These are phyloP conservation scores for Lathyrus sativus DNA, from an alignment of 306 rosid genomes.

Conservation along the genomic window DNA sequence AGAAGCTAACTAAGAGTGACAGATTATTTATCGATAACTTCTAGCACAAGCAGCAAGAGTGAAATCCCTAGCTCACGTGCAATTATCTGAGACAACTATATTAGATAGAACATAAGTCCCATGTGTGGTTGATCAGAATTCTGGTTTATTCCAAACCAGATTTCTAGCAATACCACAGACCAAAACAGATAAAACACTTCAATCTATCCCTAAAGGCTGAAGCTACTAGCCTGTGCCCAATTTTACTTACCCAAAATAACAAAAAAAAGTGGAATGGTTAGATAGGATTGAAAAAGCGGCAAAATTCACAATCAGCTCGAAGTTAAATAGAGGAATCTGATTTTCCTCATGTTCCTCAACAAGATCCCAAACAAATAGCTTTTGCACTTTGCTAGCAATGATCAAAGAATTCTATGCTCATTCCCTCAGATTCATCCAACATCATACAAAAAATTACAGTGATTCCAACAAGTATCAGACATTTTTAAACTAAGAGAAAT, in stretches of 20 bases:
- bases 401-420: not conserved
- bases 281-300: not conserved
- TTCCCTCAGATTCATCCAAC: slow-evolving; percentile 6
- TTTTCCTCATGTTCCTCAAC: not conserved
- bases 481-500: not conserved
- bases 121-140: not conserved
- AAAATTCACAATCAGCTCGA: not conserved
- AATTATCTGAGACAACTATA: slow-evolving; percentile 2
- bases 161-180: not conserved
- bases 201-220: not conserved
- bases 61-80: not conserved
- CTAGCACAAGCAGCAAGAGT: not conserved
- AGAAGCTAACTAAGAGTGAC: not conserved
- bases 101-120: not conserved
- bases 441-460: not conserved
- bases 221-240: not conserved
- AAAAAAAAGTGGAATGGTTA: not conserved
- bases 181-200: not conserved
- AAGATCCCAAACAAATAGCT: not conserved
- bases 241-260: not conserved
- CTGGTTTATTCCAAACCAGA: not conserved
- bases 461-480: not conserved
- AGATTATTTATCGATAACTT: not conserved
- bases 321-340: not conserved
- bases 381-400: not conserved